Conservation (phyloP, 768 basidiomycete species). For the Galerina sulciceps region DNA sequence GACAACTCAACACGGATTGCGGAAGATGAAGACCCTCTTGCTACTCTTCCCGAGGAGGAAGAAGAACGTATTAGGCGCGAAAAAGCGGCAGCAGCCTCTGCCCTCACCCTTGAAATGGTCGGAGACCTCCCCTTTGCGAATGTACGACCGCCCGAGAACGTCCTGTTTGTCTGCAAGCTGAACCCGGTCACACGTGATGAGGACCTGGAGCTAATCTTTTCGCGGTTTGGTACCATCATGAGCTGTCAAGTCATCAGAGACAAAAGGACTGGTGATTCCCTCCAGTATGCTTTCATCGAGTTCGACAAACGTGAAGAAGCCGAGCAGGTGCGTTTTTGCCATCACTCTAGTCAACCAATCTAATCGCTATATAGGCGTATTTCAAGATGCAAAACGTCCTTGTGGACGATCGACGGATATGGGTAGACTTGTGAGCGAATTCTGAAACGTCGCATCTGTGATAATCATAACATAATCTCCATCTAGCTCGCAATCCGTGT, state of each 20-base stretch:
- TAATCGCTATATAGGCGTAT: constrained; percentile 67
- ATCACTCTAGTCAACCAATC: constrained; percentile 7
- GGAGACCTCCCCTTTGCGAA: constrained; percentile 98
- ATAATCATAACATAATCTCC: constrained; percentile 20
- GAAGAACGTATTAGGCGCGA: constrained; percentile 81
- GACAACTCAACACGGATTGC: constrained; percentile 90
- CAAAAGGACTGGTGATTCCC: constrained; percentile 92
- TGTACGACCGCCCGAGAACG: constrained; percentile 97
- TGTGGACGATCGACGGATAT: constrained; percentile 96
- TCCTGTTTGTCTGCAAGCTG: constrained; percentile 97
- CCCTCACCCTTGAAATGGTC: constrained; percentile 98
- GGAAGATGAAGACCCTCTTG: constrained; percentile 91
- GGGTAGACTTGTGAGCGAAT: constrained; percentile 91
- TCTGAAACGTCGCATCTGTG: constrained; percentile 1
- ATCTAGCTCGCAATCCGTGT: constrained; percentile 88
- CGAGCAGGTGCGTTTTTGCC: constrained; percentile 70
- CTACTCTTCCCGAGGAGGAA: constrained; percentile 83
- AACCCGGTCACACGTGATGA: constrained; percentile 96
- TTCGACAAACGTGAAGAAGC: constrained; percentile 94
- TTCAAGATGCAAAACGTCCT: constrained; percentile 99
- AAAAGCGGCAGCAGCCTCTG: constrained; percentile 90
- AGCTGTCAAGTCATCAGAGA: constrained; percentile 98
- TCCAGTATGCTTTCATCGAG: constrained; percentile 99
- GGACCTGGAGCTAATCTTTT: constrained; percentile 97
- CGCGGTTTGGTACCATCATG: constrained; percentile 92